A percentile compares a stretch with the other conserved stretches of the same genome.
Conservation (phyloP, 176 grass and related monocot genomes). For the Puccinellia tenuiflora region DNA sequence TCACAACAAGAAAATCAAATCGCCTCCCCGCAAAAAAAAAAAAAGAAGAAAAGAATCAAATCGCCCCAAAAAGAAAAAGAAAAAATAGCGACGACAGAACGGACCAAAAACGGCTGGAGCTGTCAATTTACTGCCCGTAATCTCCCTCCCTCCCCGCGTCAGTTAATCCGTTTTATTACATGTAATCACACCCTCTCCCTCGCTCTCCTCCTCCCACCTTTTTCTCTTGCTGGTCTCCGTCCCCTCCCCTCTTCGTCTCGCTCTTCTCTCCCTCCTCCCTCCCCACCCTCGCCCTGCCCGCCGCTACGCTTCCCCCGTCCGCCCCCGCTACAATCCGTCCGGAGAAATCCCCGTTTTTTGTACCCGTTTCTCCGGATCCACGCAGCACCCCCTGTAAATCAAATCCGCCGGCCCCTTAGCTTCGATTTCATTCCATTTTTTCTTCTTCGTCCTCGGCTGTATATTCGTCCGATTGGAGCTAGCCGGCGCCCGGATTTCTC, state of each 20-base stretch:
- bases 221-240: conserved; percentile 18
- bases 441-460: neutral
- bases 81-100: too few relatives aligned
- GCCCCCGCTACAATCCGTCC: conserved; percentile 14
- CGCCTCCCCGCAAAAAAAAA: too few relatives aligned
- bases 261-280: neutral
- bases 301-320: neutral
- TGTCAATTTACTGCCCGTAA: too few relatives aligned
- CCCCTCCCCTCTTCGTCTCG: neutral
- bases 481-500: conserved; percentile 16
- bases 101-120: too few relatives aligned
- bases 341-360: conserved; percentile 21
- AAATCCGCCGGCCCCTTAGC: neutral
- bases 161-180: neutral
- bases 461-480: conserved; percentile 18
- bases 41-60: too few relatives aligned
- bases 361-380: conserved; percentile 21
- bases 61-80: too few relatives aligned
- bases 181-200: conserved; percentile 19
- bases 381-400: neutral
- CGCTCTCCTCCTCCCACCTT: neutral
- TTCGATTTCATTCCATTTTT: neutral
- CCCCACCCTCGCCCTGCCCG: neutral
- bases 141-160: too few relatives aligned
- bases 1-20: too few relatives aligned